Evolutionary conservation across 495 filamentous ascomycete genomes (phyloP), one percentile per base, ranked within the genome.

Genomic region (Lophium mytilinum): DNA sequence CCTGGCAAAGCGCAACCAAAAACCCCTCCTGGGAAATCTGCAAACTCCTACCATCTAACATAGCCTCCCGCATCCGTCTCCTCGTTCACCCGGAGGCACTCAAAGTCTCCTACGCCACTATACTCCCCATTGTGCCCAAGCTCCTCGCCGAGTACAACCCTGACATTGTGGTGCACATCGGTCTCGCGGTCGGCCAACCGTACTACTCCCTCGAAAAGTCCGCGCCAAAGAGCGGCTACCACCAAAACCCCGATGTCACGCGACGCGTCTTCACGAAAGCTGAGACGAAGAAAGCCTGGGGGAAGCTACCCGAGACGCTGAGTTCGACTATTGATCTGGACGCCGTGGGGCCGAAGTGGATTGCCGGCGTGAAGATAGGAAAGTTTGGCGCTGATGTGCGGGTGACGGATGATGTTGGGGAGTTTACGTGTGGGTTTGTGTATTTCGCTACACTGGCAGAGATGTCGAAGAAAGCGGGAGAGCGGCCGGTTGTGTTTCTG

Each of bases 341-440:
- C 37, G 30, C 18, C 5, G 61, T 63, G 5, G 48, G 63, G 11
- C 52, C 4, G 18, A 30, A 14, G 10, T 58, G 55, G 60, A 30
- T 19, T 10, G 40, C 52, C 9, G 19, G 40, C 1, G 41, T 60
- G 15, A 61, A 52, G 53, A 55, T 41, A 45, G 47, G 15, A 33
- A 37, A 40, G 9, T 57, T 49, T 39, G 39, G 33, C 11, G 50
- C 54, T 0, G 57, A 71, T 56, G 54, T 69, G 8, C 57, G 58
- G 39, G 12, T 56, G 12, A 62, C 45, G 10, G 62, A 69, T 53
- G 66, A 69, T 63, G 66, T 71, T 21, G 68, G 66, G 35, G 65
- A 52, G 46, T 71, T 62, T 58, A 58, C 67, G 1, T 69, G 66
- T 62, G 68, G 68, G n/a, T 68, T 69, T 42, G 46, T 69, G 11